Evolutionary conservation across 768 basidiomycete genomes (phyloP).

Genomic region (Boletus bicolor): DNA sequence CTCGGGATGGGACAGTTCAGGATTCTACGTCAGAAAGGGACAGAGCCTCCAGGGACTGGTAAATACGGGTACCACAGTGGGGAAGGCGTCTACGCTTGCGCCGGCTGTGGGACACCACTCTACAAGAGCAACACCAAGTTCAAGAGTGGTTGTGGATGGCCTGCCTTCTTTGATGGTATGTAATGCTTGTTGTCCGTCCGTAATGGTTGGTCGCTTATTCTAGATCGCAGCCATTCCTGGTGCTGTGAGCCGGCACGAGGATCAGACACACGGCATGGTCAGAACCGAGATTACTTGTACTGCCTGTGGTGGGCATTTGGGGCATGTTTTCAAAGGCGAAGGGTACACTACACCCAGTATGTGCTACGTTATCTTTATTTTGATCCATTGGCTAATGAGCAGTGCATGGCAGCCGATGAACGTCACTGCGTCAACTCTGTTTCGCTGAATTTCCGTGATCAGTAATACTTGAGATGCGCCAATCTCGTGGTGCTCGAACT

Average conservation of each 20-base stretch:
- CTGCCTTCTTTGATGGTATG: conserved; percentile 91
- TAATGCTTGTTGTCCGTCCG: conserved; percentile 8
- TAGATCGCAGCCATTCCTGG: conserved; percentile 74
- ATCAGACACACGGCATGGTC: conserved; percentile 58
- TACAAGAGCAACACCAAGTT: conserved; percentile 92
- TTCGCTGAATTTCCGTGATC: conserved; percentile 69
- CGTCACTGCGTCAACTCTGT: conserved; percentile 90
- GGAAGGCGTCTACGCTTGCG: conserved; percentile 73
- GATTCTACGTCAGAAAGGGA: conserved; percentile 83
- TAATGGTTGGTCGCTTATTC: not conserved
- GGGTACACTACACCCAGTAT: conserved; percentile 74
- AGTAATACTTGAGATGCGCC: not conserved
- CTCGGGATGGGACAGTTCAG: conserved; percentile 56
- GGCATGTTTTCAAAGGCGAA: conserved; percentile 95
- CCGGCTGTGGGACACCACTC: conserved; percentile 75
- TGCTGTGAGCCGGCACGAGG: conserved; percentile 77
- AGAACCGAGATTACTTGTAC: conserved; percentile 88
- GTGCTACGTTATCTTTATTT: conserved; percentile 23
- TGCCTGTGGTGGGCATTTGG: conserved; percentile 90
- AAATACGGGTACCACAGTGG: conserved; percentile 68
- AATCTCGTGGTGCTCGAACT: not conserved
- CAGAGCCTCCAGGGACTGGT: conserved; percentile 76
- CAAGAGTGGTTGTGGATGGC: conserved; percentile 93
- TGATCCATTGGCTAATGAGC: not conserved
- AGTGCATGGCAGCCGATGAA: conserved; percentile 56